Evolutionary conservation across 768 basidiomycete species (phyloP), one percentile per base, ranked within the genome.

Genomic region (Phanerochaete sordida): DNA sequence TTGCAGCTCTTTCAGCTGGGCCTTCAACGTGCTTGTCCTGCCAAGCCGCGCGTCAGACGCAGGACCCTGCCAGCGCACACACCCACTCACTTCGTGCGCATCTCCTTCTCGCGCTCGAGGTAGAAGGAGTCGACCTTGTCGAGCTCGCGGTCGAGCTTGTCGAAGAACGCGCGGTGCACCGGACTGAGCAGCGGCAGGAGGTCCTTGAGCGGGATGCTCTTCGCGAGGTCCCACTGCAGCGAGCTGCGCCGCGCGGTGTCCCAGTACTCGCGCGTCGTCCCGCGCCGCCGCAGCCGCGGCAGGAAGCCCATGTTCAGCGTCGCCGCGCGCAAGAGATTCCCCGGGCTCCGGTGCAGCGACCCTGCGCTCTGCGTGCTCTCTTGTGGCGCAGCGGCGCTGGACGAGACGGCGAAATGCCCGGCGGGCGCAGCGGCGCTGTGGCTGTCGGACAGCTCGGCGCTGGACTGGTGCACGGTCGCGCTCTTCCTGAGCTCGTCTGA

Each of bases 111-210:
- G 28, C 86, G 81, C 26, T 83, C 84, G 5, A 81, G 67, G 70
- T 92, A 98, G 72, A 99, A 99, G 0, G 76, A 74, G 60, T 91
- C 91, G 13, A 98, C 84, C 71, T 96, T 97, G 23, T 88, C 84
- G 2, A 98, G 76, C 69, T 99, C 88, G 0, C 69, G 69, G 64
- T 97, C 91, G 7, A 98, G 78, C 24, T 84, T 77, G 2, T 83
- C 79, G 61, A 98, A 91, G 75, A 97, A 98, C 6, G 77, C 77
- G 30, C 74, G 68, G 67, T 95, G 89, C 24, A 80, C 74, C 0
- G 84, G 77, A 13, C 85, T 79, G 21, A 95, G 76, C 11, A 79
- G 71, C 4, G 80, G 77, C 19, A 90, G 69, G 26, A 91, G 72
- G 12, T 68, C 60, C 43, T 64, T 59, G 30, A 73, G 62, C 16